Percentiles rank a stretch among this genome's conserved stretches.
These are phyloP conservation scores for Ophiosphaerella herpotricha DNA, from an alignment of 2,329 filamentous ascomycete species.

Conservation along the genomic window DNA sequence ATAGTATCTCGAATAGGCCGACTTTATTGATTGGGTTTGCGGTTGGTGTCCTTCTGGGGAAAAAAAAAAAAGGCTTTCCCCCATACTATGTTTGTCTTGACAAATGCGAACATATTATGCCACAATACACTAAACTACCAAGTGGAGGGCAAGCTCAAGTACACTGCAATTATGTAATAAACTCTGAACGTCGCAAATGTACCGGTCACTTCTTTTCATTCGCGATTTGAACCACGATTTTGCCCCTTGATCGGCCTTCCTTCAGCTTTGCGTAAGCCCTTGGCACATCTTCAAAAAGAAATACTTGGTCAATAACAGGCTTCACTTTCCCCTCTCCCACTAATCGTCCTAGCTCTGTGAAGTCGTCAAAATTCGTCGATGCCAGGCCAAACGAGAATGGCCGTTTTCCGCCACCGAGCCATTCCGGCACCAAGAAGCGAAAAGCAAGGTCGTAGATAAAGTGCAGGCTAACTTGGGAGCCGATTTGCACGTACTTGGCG, in stretches of 20 bases:
- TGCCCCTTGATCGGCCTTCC: conserved; percentile 59
- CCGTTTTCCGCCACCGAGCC: conserved; percentile 55
- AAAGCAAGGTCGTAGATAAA: conserved; percentile 21
- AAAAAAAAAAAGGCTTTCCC: too few species aligned
- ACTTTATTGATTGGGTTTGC: too few species aligned
- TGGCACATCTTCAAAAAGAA: conserved; percentile 57
- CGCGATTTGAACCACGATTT: conserved; percentile 53
- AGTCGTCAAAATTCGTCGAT: conserved; percentile 16
- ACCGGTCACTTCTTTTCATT: neutral
- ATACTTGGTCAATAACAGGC: conserved; percentile 59
- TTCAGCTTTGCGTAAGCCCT: conserved; percentile 62
- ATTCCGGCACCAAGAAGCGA: conserved; percentile 30
- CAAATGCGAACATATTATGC: too few species aligned
- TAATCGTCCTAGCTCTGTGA: conserved; percentile 55
- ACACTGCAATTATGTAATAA: too few species aligned
- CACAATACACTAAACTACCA: too few species aligned
- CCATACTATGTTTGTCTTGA: too few species aligned
- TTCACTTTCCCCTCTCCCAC: conserved; percentile 62
- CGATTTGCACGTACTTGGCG: conserved; percentile 27
- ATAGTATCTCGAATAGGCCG: too few species aligned
- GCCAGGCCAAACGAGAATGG: conserved; percentile 45
- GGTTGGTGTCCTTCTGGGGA: too few species aligned
- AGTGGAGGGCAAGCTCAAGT: too few species aligned
- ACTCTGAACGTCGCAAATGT: too few species aligned
- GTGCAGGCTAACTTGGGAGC: conserved; percentile 18